Conservation (phyloP, 2,329 filamentous ascomycete species). For the Helotiales sp. region DNA sequence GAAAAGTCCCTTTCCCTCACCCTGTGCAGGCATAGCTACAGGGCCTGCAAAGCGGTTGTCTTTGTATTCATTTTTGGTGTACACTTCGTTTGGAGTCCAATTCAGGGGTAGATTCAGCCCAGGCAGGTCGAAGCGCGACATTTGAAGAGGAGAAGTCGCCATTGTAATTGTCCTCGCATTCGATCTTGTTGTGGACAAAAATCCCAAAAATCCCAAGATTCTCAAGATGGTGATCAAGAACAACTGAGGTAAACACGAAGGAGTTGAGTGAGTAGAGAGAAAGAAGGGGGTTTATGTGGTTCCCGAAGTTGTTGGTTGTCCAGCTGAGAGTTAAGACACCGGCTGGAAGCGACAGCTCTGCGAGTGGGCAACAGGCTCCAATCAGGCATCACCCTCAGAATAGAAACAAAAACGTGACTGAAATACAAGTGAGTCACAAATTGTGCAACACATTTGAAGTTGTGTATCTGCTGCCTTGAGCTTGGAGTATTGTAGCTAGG, state of each 20-base stretch:
- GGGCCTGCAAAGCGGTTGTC: not conserved
- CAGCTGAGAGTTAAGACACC: not conserved
- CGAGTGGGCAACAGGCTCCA: conserved; percentile 2
- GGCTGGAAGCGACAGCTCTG: conserved; percentile 1
- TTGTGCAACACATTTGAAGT: not conserved
- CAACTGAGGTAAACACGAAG: not conserved
- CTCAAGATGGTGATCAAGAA: not conserved
- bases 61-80: not conserved
- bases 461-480: not conserved
- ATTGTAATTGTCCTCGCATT: not conserved
- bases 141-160: not conserved
- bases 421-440: not conserved
- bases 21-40: not conserved
- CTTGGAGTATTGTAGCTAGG: not conserved
- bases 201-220: not conserved
- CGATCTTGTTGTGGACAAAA: too few relatives aligned
- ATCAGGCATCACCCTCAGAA: conserved; percentile 1
- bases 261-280: not conserved
- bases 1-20: conserved; percentile 13
- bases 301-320: not conserved
- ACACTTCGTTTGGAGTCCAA: conserved; percentile 15
- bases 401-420: not conserved
- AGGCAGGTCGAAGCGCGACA: conserved; percentile 22
- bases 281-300: not conserved
- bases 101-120: conserved; percentile 28